Evolutionary conservation across 768 basidiomycete genomes (phyloP).

Genomic region (Terana coerulea): DNA sequence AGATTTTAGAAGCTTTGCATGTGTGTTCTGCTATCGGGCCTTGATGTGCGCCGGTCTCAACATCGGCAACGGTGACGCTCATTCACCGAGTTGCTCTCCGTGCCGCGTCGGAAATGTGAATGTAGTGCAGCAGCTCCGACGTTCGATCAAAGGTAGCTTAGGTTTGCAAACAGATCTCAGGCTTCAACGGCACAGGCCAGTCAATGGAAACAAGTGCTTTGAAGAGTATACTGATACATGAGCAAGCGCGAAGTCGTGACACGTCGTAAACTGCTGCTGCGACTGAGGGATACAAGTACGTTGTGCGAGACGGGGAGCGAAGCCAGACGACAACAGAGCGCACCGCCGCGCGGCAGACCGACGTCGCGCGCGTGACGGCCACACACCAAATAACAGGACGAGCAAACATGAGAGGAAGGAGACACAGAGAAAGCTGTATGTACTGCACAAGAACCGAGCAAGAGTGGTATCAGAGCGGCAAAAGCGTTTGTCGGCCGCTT

Average conservation of each 20-base stretch:
- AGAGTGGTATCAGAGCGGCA: conserved; percentile 1
- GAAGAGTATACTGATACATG: conserved; percentile 6
- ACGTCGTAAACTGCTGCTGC: conserved; percentile 8
- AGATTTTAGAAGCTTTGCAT: no score
- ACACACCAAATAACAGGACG: neutral
- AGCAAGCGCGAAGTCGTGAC: conserved; percentile 3
- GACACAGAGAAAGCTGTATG: neutral
- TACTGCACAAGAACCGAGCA: neutral
- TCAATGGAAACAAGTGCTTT: no score
- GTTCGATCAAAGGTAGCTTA: no score
- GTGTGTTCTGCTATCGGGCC: no score
- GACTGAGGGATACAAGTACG: neutral
- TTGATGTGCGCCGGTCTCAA: no score
- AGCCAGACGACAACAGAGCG: neutral
- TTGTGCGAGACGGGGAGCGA: neutral
- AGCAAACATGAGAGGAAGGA: neutral
- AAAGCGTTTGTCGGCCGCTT: neutral
- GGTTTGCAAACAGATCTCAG: no score
- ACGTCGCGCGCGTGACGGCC: neutral
- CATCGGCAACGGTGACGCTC: no score
- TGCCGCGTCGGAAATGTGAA: no score
- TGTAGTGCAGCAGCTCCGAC: no score
- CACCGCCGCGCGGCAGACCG: neutral
- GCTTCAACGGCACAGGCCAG: no score
- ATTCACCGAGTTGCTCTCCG: no score